Percentiles rank a stretch among this genome's conserved stretches.
Evolutionary conservation across 2,329 filamentous ascomycete genomes (phyloP).

Genomic region (Diplodia seriata): DNA sequence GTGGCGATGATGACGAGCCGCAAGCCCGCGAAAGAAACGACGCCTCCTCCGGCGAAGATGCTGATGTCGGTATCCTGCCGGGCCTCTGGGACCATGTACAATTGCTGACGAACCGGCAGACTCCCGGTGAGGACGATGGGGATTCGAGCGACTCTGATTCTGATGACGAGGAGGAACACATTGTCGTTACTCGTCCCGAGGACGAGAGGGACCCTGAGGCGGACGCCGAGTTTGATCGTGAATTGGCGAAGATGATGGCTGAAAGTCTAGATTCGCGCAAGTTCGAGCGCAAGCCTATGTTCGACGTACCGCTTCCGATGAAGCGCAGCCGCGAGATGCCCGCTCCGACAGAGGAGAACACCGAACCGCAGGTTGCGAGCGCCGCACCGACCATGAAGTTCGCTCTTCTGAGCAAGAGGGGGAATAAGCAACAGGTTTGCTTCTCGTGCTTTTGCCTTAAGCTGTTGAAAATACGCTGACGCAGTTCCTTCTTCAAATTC

Average conservation of each 20-base stretch:
- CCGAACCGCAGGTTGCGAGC: constrained; percentile 49
- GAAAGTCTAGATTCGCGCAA: constrained; percentile 96
- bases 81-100: constrained; percentile 27
- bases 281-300: constrained; percentile 91
- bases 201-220: constrained; percentile 91
- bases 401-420: constrained; percentile 91
- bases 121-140: constrained; percentile 51
- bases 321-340: constrained; percentile 68
- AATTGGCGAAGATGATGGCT: constrained; percentile 98
- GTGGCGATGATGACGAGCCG: constrained; percentile 53
- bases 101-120: constrained; percentile 51
- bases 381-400: constrained; percentile 82
- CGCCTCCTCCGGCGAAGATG: constrained; percentile 58
- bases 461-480: constrained; percentile 31
- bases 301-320: constrained; percentile 97
- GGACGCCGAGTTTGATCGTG: constrained; percentile 96
- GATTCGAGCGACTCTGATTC: constrained; percentile 55
- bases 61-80: constrained; percentile 56
- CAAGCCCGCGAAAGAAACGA: constrained; percentile 33
- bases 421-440: constrained; percentile 88
- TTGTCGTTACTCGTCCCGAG: constrained; percentile 89
- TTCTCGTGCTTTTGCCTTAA: constrained; percentile 47
- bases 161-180: constrained; percentile 78
- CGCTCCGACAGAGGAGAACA: constrained; percentile 49
- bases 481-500: not conserved